phyloP scores from a whole-genome alignment of 1,284 basidiomycete species.

The Sanghuangporus baumii region DNA sequence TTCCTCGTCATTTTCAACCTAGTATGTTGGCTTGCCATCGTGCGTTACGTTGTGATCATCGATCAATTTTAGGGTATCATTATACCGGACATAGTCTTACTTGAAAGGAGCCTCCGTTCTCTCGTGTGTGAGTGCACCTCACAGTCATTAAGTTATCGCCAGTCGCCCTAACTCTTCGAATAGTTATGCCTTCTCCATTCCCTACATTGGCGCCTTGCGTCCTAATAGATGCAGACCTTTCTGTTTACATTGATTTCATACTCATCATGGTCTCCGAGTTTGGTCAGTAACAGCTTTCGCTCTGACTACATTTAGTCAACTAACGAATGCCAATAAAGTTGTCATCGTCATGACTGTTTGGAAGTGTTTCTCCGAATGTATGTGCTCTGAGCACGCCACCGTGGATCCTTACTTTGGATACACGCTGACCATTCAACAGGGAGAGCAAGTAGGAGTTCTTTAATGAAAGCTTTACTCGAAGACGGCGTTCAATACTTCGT shows the following conservation, averaged over 20 bases:
- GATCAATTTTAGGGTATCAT: not conserved
- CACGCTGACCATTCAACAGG: not conserved
- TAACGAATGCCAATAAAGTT: not conserved
- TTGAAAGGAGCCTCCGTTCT: constrained; percentile 1
- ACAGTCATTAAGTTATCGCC: too few species aligned
- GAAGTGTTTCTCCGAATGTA: not conserved
- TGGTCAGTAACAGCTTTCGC: not conserved
- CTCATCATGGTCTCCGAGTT: constrained; percentile 4
- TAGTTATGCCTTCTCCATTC: constrained; percentile 2
- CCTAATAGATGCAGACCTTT: not conserved
- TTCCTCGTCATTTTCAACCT: not conserved
- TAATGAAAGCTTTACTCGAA: constrained; percentile 5
- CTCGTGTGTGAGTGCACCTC: constrained; percentile 1
- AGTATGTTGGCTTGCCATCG: not conserved
- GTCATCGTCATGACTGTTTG: constrained; percentile 4
- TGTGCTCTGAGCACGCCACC: not conserved
- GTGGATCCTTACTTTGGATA: not conserved
- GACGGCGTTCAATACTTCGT: constrained; percentile 7
- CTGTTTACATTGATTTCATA: constrained; percentile 3
- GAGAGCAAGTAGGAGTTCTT: not conserved
- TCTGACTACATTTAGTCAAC: not conserved
- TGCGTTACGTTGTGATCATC: not conserved
- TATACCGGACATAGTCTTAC: not conserved
- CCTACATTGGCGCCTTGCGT: constrained; percentile 3
- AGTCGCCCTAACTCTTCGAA: not conserved